phyloP scores from a whole-genome alignment of 2,329 filamentous ascomycete genomes.

The Cercospora janseana region DNA sequence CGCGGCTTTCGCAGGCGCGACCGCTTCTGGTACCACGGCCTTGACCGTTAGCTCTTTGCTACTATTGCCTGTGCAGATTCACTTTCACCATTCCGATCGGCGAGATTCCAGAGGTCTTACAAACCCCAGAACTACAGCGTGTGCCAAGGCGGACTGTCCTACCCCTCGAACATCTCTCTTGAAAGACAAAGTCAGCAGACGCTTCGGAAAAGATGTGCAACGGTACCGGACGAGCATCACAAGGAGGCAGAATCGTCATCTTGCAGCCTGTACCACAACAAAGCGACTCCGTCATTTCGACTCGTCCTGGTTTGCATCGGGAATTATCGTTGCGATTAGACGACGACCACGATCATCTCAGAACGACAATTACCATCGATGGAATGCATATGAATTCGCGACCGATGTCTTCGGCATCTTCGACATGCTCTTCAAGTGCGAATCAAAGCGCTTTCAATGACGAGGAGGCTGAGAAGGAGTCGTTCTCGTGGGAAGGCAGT shows the following conservation, averaged over 20 bases:
- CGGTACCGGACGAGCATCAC: slow-evolving; percentile 21
- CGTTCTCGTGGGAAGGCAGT: slow-evolving; percentile 3
- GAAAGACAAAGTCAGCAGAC: background rate
- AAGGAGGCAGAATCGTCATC: slow-evolving; percentile 33
- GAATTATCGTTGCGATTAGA: slow-evolving; percentile 28
- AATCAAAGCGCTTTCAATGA: background rate
- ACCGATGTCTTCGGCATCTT: background rate
- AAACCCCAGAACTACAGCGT: too few species aligned
- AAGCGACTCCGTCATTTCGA: background rate
- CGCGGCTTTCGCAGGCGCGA: too few species aligned
- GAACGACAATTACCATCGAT: slow-evolving; percentile 28
- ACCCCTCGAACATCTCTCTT: too few species aligned
- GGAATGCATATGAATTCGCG: slow-evolving; percentile 15
- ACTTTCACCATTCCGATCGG: too few species aligned
- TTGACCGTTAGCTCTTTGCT: too few species aligned
- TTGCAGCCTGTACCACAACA: slow-evolving; percentile 21
- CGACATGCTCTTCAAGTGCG: background rate
- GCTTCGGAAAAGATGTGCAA: slow-evolving; percentile 30
- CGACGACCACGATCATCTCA: slow-evolving; percentile 4
- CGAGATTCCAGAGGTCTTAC: too few species aligned
- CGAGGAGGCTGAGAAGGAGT: background rate
- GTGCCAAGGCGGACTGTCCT: too few species aligned
- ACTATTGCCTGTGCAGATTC: too few species aligned
- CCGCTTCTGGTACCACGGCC: too few species aligned
- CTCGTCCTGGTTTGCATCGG: slow-evolving; percentile 15